Percentiles rank a stretch among this genome's conserved stretches.
These are phyloP conservation scores for Phytophthora uliginosa DNA, from an alignment of 352 stramenopile species.

Conservation along the genomic window DNA sequence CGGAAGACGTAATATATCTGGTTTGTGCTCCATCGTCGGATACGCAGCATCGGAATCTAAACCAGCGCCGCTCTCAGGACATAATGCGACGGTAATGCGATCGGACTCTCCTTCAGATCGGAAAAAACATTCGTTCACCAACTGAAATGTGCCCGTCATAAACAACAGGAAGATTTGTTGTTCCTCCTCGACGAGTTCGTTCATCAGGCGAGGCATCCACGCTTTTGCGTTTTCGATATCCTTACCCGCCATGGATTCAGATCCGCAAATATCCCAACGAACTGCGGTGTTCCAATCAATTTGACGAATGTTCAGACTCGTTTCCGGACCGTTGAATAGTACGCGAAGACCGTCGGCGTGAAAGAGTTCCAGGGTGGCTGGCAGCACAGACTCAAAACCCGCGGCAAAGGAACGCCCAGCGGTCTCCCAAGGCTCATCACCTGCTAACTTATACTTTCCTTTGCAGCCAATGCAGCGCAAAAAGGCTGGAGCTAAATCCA, in stretches of 20 bases:
- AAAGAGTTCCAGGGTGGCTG: conserved; percentile 60
- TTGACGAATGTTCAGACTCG: conserved; percentile 38
- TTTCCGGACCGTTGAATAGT: conserved; percentile 53
- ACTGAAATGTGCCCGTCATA: conserved; percentile 57
- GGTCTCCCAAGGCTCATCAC: conserved; percentile 35
- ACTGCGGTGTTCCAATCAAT: conserved; percentile 56
- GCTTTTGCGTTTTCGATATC: conserved; percentile 24
- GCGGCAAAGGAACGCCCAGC: conserved; percentile 49
- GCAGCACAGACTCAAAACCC: conserved; percentile 69
- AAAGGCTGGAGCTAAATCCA: conserved; percentile 69
- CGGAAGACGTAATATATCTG: conserved; percentile 55
- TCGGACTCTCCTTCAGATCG: conserved; percentile 15
- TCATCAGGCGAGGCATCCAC: conserved; percentile 63
- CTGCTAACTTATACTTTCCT: conserved; percentile 26
- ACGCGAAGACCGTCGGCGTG: conserved; percentile 62
- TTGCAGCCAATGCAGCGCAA: conserved; percentile 49
- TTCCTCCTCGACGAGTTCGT: conserved; percentile 69
- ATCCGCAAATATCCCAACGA: conserved; percentile 40
- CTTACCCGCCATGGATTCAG: conserved; percentile 20
- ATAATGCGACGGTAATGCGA: conserved; percentile 32
- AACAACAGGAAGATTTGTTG: conserved; percentile 66
- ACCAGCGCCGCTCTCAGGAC: conserved; percentile 17
- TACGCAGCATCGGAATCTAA: conserved; percentile 39
- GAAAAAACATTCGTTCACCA: conserved; percentile 60
- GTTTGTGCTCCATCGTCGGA: conserved; percentile 49